phyloP scores from a whole-genome alignment of 306 rosid genomes.

The Quercus robur region DNA sequence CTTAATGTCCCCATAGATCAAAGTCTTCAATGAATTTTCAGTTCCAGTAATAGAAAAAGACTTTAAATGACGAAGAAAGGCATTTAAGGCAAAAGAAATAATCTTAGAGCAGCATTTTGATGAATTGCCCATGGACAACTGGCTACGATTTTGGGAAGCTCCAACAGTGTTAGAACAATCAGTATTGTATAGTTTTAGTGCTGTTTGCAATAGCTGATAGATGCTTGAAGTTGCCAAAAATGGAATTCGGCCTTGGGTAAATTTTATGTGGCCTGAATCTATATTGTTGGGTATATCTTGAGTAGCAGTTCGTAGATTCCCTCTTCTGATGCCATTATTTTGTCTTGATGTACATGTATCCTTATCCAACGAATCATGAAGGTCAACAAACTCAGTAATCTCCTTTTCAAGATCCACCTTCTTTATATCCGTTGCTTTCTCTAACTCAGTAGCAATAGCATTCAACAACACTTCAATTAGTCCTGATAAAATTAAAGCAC shows the following conservation, averaged over 20 bases:
- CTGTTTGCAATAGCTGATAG: conserved; percentile 28
- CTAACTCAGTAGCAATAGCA: conserved; percentile 31
- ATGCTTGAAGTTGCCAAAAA: conserved; percentile 34
- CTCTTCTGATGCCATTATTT: conserved; percentile 24
- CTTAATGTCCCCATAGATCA: conserved; percentile 33
- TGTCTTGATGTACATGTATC: conserved; percentile 14
- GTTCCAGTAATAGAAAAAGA: conserved; percentile 11
- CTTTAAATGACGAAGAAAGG: conserved; percentile 25
- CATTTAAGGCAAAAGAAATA: conserved; percentile 28
- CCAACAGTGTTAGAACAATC: conserved; percentile 14
- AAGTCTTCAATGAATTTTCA: conserved; percentile 28
- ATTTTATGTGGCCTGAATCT: conserved; percentile 25
- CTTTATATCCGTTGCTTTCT: conserved; percentile 27
- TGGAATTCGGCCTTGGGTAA: conserved; percentile 21
- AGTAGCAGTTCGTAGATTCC: conserved; percentile 9
- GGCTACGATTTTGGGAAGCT: conserved; percentile 26
- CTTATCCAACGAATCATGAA: conserved; percentile 26
- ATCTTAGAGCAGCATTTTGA: conserved; percentile 20
- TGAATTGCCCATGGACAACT: conserved; percentile 16
- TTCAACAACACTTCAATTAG: conserved; percentile 37
- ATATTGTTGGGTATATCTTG: conserved; percentile 6
- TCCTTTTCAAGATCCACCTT: conserved; percentile 36
- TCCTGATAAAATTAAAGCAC: conserved; percentile 25
- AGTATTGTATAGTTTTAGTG: conserved; percentile 14
- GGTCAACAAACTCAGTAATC: conserved; percentile 22